Evolutionary conservation across 495 filamentous ascomycete species (phyloP).

Genomic region (Niebla homalea): DNA sequence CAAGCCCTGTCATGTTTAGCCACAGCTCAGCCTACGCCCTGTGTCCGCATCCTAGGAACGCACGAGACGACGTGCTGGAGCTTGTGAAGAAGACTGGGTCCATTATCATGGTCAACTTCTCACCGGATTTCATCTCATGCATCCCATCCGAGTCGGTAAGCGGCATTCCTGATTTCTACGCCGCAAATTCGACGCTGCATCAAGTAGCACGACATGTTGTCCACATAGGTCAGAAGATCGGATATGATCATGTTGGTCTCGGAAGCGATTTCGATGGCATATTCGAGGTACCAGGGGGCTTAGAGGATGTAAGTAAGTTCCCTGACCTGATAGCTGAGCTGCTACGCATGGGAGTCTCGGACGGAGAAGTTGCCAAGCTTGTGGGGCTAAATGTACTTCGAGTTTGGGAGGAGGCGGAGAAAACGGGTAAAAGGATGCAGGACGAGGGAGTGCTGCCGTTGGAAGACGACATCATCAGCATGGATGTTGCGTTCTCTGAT

Average conservation of each 20-base stretch:
- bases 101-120: slow-evolving; percentile 49
- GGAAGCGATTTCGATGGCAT: slow-evolving; percentile 57
- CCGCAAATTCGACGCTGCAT: slow-evolving; percentile 55
- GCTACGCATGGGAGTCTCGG: slow-evolving; percentile 50
- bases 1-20: slow-evolving; percentile 43
- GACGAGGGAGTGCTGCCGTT: slow-evolving; percentile 41
- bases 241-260: slow-evolving; percentile 47
- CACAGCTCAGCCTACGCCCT: slow-evolving; percentile 41
- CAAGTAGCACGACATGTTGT: slow-evolving; percentile 61
- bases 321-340: slow-evolving; percentile 68
- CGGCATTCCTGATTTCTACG: slow-evolving; percentile 35
- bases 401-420: slow-evolving; percentile 63
- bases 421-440: slow-evolving; percentile 49
- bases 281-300: slow-evolving; percentile 27
- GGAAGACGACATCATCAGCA: slow-evolving; percentile 37
- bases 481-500: too few species aligned
- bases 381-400: slow-evolving; percentile 62
- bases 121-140: slow-evolving; percentile 63
- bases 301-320: slow-evolving; percentile 72
- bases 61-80: slow-evolving; percentile 44
- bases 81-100: slow-evolving; percentile 41
- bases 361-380: slow-evolving; percentile 51
- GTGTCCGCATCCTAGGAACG: slow-evolving; percentile 44
- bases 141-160: slow-evolving; percentile 29
- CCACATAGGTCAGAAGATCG: slow-evolving; percentile 41